These are phyloP conservation scores for Chlorella sp. DNA, from an alignment of 139 green algal species.

Conservation along the genomic window DNA sequence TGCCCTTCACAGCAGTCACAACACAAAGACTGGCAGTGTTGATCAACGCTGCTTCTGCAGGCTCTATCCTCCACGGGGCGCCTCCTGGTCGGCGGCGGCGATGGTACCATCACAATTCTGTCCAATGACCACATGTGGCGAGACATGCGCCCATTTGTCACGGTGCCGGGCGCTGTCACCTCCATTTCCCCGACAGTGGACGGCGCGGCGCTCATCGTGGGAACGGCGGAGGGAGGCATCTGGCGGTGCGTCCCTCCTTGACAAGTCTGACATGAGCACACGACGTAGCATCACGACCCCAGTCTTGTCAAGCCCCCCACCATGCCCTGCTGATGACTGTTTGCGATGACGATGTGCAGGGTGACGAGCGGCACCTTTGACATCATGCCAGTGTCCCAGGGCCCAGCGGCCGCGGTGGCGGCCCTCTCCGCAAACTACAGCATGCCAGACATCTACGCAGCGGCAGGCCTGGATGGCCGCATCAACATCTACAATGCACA, in stretches of 20 bases:
- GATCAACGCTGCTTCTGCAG: not conserved
- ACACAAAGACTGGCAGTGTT: too few species aligned
- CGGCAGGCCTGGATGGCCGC: not conserved
- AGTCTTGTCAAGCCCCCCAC: too few species aligned
- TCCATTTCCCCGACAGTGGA: conserved; percentile 20
- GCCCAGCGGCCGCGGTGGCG: not conserved
- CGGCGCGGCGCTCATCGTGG: conserved; percentile 30
- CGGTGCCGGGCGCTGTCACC: conserved; percentile 29
- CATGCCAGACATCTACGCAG: not conserved
- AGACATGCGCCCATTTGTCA: conserved; percentile 32
- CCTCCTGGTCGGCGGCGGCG: conserved; percentile 30
- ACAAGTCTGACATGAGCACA: too few species aligned
- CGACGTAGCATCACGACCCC: too few species aligned
- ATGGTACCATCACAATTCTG: conserved; percentile 30
- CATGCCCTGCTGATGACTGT: too few species aligned
- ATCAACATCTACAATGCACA: not conserved
- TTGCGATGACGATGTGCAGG: too few species aligned
- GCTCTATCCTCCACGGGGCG: conserved; percentile 8
- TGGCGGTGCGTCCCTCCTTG: conserved; percentile 19
- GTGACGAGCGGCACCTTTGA: conserved; percentile 12
- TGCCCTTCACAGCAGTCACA: too few species aligned
- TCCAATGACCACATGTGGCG: conserved; percentile 23
- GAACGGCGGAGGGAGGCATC: conserved; percentile 23
- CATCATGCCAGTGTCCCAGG: not conserved
- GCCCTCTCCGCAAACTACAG: not conserved